Percentiles rank a stretch among this genome's conserved stretches.
These are phyloP conservation scores for Cercospora sesami DNA, from an alignment of 2,329 filamentous ascomycete genomes.

Conservation along the genomic window DNA sequence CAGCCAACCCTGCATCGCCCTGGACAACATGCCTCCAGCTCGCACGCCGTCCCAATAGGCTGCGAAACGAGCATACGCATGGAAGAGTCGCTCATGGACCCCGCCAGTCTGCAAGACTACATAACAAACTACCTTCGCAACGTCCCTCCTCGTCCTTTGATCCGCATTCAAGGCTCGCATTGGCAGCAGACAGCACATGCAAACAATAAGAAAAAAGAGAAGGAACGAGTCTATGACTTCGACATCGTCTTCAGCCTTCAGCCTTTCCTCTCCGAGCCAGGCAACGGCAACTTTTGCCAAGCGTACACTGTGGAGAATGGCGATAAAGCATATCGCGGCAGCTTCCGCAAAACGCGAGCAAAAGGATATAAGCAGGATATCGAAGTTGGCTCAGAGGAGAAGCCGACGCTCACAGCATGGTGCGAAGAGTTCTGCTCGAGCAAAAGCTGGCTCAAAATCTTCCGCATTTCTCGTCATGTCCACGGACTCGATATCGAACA, in stretches of 20 bases:
- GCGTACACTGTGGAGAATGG: conserved; percentile 55
- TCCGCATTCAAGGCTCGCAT: conserved; percentile 35
- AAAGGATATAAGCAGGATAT: conserved; percentile 49
- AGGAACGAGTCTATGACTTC: conserved; percentile 33
- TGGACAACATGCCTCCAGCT: conserved; percentile 17
- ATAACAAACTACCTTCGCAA: conserved; percentile 29
- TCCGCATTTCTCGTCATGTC: conserved; percentile 49
- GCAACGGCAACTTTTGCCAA: conserved; percentile 31
- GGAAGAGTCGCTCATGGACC: conserved; percentile 31
- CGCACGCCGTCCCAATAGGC: conserved; percentile 18
- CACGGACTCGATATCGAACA: conserved; percentile 61
- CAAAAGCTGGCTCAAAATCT: conserved; percentile 57
- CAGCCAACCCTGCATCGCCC: conserved; percentile 13
- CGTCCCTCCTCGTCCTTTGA: conserved; percentile 27
- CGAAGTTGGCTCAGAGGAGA: conserved; percentile 45
- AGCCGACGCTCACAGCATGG: conserved; percentile 59
- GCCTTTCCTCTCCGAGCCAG: conserved; percentile 20
- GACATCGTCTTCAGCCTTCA: conserved; percentile 31
- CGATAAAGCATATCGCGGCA: conserved; percentile 66
- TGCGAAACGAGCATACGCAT: conserved; percentile 34
- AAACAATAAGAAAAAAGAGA: conserved; percentile 36
- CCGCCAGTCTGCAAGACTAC: conserved; percentile 29
- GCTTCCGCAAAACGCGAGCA: conserved; percentile 56
- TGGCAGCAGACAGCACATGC: conserved; percentile 26
- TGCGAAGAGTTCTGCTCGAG: conserved; percentile 66